Base-by-base conservation (phyloP, 495 filamentous ascomycete species). In the Amphirosellinia nigrospora region DNA sequence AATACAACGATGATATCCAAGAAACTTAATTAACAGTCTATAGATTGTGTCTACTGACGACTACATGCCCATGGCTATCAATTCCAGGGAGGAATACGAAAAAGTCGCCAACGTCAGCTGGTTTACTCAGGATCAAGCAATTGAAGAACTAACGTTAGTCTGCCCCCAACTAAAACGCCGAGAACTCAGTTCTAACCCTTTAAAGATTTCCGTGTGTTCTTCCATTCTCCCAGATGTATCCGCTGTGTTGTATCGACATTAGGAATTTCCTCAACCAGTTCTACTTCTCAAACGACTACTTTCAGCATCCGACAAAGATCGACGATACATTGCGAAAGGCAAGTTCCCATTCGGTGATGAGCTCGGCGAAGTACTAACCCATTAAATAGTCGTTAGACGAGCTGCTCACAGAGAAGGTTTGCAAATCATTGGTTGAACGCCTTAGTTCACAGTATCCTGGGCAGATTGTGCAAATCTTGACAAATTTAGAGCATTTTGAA, bases 171-270 rank as follows among this genome's bases (percentile, higher is more conserved):
- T 38, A 32, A 34, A n/a, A 38, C 21, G 21, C n/a, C 48, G 19
- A 19, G 39, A 52, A 38, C 4, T 26, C 28, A 36, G 38, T 53
- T 63, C 73, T 79, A 73, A 79, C 32, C 15, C 30, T 38, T 48
- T 48, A 9, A 52, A 95, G 93, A 3, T 97, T 95, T 75, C 96
- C 96, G 4, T 94, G 90, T 77, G 91, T 97, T 63, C 82, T 99
- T 16, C 96, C 96, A 15, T 99, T 99, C 78, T 98, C 94, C 45
- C 94, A 98, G 70, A 98, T 99, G 96, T 99, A 98, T 78, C 94
- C 94, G 5, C 85, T 97, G 39, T 97, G 94, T 80, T 99, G 96
- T 83, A 97, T 97, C 72, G 93, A 98, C 73, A 98, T 99, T 74
- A 88, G 94, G 32, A 96, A 97, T 75, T 97, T 98, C 75, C 83